Base-by-base conservation (phyloP, 208 protist genomes). In the Herpetomonas samuelpessoai region DNA sequence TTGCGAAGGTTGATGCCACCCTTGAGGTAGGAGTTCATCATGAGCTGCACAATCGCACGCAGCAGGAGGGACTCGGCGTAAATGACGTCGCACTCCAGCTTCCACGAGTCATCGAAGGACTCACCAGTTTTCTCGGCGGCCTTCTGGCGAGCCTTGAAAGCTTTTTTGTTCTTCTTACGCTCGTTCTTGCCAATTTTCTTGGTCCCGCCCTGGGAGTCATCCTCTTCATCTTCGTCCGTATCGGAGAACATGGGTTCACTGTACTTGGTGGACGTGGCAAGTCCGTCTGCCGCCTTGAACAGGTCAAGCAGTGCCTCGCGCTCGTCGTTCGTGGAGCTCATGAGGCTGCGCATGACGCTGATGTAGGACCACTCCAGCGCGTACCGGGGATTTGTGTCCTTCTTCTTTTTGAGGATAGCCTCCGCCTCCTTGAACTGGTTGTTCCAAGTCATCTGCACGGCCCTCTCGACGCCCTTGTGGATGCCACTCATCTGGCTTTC, bases 21-120 rank as follows among this genome's bases (percentile, higher is more conserved):
- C 64, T 91, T 91, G 25, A 96, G 65, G 61, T 93, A 96, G 16
- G 83, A 88, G 68, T 96, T 96, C 86, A 91, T 92, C 87, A 92
- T 91, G 25, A 96, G 73, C 76, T 96, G 90, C 19, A 58, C 53
- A 52, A 96, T 90, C 39, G 86, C 75, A 1, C 90, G 81, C 62
- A 93, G 65, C 18, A 96, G 71, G 19, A 96, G 72, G 22, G 82
- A 79, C 51, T 96, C 86, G 9, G 90, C 90, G 61, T 96, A 96
- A 50, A 96, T 78, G 26, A 93, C 63, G 57, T 96, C 90, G 76
- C 90, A 96, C 70, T 96, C 86, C n/a, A 96, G 53, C 61, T 92
- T 90, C 90, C 90, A 96, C 21, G 62, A 76, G 22, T 86, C 58
- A 52, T 89, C 76, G 55, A 89, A 91, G 44, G 48, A 44, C 57